Conservation (phyloP, 225 moss, liverwort and hornwort species). For the Polytrichum formosum region DNA sequence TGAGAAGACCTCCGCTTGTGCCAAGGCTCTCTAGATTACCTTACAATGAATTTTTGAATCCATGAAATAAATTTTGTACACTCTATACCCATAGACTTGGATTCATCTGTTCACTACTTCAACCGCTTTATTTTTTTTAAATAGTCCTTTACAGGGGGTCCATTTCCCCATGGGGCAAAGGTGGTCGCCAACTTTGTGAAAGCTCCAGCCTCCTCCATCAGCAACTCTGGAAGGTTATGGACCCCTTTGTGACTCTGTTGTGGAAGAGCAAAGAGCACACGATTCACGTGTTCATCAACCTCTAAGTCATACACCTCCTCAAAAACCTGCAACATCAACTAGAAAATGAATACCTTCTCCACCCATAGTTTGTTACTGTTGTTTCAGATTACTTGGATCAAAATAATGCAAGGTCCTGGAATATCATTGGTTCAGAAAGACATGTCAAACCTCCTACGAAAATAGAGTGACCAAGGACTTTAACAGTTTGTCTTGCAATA, state of each 20-base stretch:
- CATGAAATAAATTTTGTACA: not conserved
- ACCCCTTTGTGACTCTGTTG: conserved; percentile 26
- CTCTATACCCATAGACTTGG: conserved; percentile 1
- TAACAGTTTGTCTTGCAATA: too few species aligned
- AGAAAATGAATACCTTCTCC: not conserved
- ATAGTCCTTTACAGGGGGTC: conserved; percentile 50
- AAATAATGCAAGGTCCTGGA: too few species aligned
- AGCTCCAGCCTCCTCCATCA: conserved; percentile 48
- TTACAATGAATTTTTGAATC: not conserved
- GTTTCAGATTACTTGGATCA: too few species aligned
- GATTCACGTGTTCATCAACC: conserved; percentile 79
- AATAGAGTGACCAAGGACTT: too few species aligned
- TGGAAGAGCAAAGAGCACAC: conserved; percentile 77
- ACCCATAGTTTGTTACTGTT: not conserved
- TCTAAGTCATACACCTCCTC: conserved; percentile 86
- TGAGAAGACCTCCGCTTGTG: not conserved
- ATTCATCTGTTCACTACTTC: conserved; percentile 27
- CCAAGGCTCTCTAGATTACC: not conserved
- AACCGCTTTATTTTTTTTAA: conserved; percentile 56
- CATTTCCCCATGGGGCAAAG: conserved; percentile 70
- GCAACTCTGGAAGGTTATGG: conserved; percentile 19
- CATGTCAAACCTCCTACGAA: too few species aligned
- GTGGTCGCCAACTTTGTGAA: conserved; percentile 42
- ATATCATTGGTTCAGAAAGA: not conserved
- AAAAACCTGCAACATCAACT: conserved; percentile 49